These are phyloP conservation scores for Helotiales sp. DNA, from an alignment of 2,329 filamentous ascomycete species.

Conservation along the genomic window DNA sequence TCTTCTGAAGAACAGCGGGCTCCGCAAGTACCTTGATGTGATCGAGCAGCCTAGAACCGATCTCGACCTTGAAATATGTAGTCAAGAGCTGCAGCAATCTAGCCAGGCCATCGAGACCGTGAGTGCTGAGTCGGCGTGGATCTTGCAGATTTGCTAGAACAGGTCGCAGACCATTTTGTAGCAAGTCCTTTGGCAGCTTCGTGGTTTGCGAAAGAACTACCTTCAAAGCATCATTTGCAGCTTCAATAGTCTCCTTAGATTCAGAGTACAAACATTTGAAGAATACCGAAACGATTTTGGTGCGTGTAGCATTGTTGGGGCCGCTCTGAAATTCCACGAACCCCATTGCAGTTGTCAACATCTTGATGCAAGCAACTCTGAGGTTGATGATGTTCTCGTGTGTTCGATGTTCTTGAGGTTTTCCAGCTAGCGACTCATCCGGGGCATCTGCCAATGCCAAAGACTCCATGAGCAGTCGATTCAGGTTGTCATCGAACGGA, in stretches of 20 bases:
- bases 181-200: conserved; percentile 90
- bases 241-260: conserved; percentile 87
- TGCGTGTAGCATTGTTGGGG: conserved; percentile 64
- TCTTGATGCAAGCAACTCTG: conserved; percentile 87
- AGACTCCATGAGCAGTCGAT: conserved; percentile 88
- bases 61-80: conserved; percentile 99
- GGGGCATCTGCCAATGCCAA: conserved; percentile 91
- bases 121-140: conserved; percentile 82
- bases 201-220: conserved; percentile 85
- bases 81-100: conserved; percentile 87
- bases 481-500: conserved; percentile 87
- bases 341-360: conserved; percentile 89
- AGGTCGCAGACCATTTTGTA: conserved; percentile 90
- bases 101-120: conserved; percentile 87
- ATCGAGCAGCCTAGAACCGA: conserved; percentile 87
- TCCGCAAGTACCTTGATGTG: conserved; percentile 92
- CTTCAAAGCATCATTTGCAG: conserved; percentile 86
- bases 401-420: conserved; percentile 92
- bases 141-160: conserved; percentile 97
- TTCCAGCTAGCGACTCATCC: conserved; percentile 88
- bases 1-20: conserved; percentile 75
- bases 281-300: conserved; percentile 86
- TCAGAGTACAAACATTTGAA: conserved; percentile 97
- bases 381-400: conserved; percentile 91
- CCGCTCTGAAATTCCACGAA: conserved; percentile 88